These are phyloP conservation scores for Trichoderma breve DNA, from an alignment of 2,329 filamentous ascomycete genomes.

Conservation along the genomic window DNA sequence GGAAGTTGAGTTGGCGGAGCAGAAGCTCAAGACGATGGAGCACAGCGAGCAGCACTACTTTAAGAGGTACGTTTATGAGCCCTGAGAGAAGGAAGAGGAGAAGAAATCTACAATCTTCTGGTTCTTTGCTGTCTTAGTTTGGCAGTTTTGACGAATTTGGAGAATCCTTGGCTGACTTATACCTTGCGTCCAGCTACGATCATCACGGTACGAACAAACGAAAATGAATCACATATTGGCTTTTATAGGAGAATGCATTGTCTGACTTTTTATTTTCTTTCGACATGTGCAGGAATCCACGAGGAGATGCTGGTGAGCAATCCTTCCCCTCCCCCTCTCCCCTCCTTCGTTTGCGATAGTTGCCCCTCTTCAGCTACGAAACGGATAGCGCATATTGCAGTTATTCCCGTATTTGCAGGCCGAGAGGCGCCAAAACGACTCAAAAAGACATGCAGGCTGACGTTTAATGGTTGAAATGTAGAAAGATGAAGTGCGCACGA, in stretches of 20 bases:
- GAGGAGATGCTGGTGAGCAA: constrained; percentile 92
- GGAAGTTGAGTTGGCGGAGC: constrained; percentile 60
- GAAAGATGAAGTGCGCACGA: constrained; percentile 98
- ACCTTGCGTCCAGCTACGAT: constrained; percentile 69
- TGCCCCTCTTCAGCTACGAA: constrained; percentile 14
- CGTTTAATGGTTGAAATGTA: constrained; percentile 36
- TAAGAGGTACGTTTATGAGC: constrained; percentile 67
- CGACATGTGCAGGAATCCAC: constrained; percentile 70
- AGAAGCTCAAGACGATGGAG: constrained; percentile 69
- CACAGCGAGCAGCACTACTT: constrained; percentile 99
- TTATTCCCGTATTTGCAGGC: not conserved
- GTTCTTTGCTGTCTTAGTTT: not conserved
- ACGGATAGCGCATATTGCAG: not conserved
- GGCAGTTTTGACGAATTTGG: not conserved
- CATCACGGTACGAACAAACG: constrained; percentile 72
- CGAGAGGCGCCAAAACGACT: not conserved
- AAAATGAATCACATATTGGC: not conserved
- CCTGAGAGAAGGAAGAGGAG: not conserved
- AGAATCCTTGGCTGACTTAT: constrained; percentile 35
- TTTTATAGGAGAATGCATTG: not conserved
- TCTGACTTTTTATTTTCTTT: constrained; percentile 28
- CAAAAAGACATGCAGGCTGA: constrained; percentile 2
- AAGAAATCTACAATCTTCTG: not conserved
- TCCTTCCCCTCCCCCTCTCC: constrained; percentile 22
- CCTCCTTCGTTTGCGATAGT: constrained; percentile 23